These are phyloP conservation scores for Moelleriella libera DNA, from an alignment of 2,329 filamentous ascomycete genomes.

Conservation along the genomic window DNA sequence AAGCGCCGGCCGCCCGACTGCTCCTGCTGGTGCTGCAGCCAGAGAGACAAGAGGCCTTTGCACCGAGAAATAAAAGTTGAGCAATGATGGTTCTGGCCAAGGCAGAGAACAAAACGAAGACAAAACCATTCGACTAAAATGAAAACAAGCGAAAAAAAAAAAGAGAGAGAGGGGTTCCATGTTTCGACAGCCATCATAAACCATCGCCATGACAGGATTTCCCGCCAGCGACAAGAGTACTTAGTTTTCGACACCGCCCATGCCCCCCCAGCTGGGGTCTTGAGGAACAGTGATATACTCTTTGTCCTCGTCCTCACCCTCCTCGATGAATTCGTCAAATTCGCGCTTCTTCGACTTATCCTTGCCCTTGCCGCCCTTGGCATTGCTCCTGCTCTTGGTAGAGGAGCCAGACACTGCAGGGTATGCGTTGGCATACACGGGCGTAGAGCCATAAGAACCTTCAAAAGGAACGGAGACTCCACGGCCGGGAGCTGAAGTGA, in stretches of 20 bases:
- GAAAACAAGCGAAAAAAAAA: too few relatives aligned
- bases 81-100: neutral
- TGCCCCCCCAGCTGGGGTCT: neutral
- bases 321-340: neutral
- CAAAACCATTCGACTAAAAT: neutral
- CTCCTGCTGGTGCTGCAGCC: neutral
- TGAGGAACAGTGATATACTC: neutral
- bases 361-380: neutral
- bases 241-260: neutral
- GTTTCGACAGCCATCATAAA: too few relatives aligned
- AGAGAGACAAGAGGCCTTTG: neutral
- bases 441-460: too few relatives aligned
- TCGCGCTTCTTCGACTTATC: neutral
- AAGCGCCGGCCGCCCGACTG: too few relatives aligned
- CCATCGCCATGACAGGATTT: too few relatives aligned
- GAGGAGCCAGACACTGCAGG: too few relatives aligned
- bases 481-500: too few relatives aligned
- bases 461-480: too few relatives aligned
- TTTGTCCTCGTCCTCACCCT: neutral
- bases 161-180: too few relatives aligned
- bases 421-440: too few relatives aligned
- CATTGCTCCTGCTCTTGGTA: too few relatives aligned
- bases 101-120: neutral
- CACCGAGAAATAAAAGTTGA: neutral
- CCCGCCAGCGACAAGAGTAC: neutral